Base-by-base conservation (phyloP, 2,329 filamentous ascomycete species). In the Aspergillus uvarum region DNA sequence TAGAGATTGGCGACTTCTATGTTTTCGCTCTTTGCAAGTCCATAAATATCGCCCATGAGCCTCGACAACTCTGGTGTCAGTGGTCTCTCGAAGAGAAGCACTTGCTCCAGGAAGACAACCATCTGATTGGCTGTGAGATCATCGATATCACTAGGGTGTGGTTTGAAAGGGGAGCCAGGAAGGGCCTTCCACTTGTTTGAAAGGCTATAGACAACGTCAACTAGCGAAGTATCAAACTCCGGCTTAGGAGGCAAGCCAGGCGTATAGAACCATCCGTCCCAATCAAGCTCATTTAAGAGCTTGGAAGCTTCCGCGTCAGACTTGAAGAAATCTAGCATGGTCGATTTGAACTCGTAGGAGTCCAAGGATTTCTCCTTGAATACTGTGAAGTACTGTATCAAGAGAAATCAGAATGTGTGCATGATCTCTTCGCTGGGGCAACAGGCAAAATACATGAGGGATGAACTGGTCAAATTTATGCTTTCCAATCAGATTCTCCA, bases 401-500 rank as follows among this genome's bases (percentile, higher is more conserved):
- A 51, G 51, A 16, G 42, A 7, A 49, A 26, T 19, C 24, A 8
- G 32, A 24, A 56, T 60, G 11, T 59, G 58, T 12, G 21, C 56
- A 5, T 48, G 5, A 6, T 14, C 29, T n/a, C 44, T 35, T 50
- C 24, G 14, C 6, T 32, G 38, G 44, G 31, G 5, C 11, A 14
- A 26, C 22, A 38, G 44, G 6, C 19, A 65, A 29, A 73, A 22
- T 73, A 80, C 79, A 76, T 96, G 88, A 16, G 93, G 92, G 71
- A 98, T 97, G 77, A 98, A 99, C 68, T 87, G 89, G 81, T 98
- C 91, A 80, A 95, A 99, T 73, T 90, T 89, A n/a, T 89, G 83
- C 62, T 90, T 89, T 38, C 92, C 91, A 4, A 98, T 84, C 1
- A 96, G 81, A 51, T 89, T 89, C 70, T 99, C 95, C 14, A 99